Conservation (phyloP, 2,329 filamentous ascomycete genomes). For the Xylaria hypoxylon region DNA sequence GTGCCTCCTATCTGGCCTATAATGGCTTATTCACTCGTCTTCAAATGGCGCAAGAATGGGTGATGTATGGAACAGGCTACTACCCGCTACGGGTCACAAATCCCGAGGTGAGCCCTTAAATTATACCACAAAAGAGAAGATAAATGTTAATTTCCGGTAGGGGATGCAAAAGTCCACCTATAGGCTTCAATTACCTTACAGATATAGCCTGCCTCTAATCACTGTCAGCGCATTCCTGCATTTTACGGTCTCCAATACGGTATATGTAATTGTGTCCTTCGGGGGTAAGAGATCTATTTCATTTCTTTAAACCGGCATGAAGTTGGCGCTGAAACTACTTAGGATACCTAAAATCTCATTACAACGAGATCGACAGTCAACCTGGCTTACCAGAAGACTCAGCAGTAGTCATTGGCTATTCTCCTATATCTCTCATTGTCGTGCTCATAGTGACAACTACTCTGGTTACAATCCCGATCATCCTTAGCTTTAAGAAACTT, state of each 20-base stretch:
- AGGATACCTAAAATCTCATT: background rate
- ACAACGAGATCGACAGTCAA: background rate
- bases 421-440: constrained; percentile 29
- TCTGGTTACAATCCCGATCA: constrained; percentile 34
- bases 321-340: too few relatives aligned
- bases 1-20: constrained; percentile 55
- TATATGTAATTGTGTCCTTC: background rate
- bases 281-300: background rate
- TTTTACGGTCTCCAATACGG: background rate
- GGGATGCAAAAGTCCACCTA: background rate
- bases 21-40: constrained; percentile 59
- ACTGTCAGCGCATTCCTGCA: background rate
- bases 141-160: too few relatives aligned
- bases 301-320: too few relatives aligned
- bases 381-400: constrained; percentile 35
- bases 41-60: constrained; percentile 57
- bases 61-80: constrained; percentile 47
- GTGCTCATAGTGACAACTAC: constrained; percentile 32
- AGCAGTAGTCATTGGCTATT: constrained; percentile 35
- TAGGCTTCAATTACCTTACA: background rate
- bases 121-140: too few relatives aligned
- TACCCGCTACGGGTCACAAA: constrained; percentile 53
- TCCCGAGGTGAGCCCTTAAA: constrained; percentile 40
- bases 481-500: constrained; percentile 36
- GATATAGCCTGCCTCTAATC: background rate